Conservation (phyloP, 805 yeast genomes). For the Candida koratica region DNA sequence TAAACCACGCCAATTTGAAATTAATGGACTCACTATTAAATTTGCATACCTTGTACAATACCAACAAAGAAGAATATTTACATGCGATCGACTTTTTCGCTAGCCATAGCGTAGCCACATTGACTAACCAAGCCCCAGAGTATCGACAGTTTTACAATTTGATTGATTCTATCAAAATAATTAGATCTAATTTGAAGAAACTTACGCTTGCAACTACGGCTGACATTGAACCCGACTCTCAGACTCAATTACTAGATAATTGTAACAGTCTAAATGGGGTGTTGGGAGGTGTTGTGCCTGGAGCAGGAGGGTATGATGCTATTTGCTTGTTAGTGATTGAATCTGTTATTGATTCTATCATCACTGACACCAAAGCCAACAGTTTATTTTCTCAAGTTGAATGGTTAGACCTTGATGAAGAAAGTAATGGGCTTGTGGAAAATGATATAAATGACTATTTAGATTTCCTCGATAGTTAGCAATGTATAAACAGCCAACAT, state of each 20-base stretch:
- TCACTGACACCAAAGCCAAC: conserved; percentile 18
- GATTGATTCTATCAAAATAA: conserved; percentile 38
- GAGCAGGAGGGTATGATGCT: conserved; percentile 98
- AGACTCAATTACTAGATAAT: conserved; percentile 63
- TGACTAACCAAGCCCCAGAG: neutral
- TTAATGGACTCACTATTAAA: conserved; percentile 48
- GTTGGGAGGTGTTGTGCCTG: conserved; percentile 95
- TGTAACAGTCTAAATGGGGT: conserved; percentile 59
- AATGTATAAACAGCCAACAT: neutral
- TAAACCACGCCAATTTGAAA: conserved; percentile 56
- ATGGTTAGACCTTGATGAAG: conserved; percentile 68
- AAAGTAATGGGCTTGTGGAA: conserved; percentile 51
- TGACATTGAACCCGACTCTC: conserved; percentile 81
- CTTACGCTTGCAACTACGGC: conserved; percentile 71
- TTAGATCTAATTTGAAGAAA: conserved; percentile 55
- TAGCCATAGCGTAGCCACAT: neutral
- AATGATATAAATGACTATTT: conserved; percentile 40
- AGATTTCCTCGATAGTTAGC: too few relatives aligned
- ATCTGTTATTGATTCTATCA: conserved; percentile 30
- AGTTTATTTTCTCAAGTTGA: conserved; percentile 44
- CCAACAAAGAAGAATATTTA: conserved; percentile 36
- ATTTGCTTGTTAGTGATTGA: conserved; percentile 65
- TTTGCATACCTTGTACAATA: conserved; percentile 31
- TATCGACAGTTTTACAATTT: conserved; percentile 24
- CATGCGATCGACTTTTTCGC: conserved; percentile 15